Percentiles rank a stretch among this genome's conserved stretches.
Conservation (phyloP, 2,329 filamentous ascomycete genomes). For the Raffaelea deltoideospora region DNA sequence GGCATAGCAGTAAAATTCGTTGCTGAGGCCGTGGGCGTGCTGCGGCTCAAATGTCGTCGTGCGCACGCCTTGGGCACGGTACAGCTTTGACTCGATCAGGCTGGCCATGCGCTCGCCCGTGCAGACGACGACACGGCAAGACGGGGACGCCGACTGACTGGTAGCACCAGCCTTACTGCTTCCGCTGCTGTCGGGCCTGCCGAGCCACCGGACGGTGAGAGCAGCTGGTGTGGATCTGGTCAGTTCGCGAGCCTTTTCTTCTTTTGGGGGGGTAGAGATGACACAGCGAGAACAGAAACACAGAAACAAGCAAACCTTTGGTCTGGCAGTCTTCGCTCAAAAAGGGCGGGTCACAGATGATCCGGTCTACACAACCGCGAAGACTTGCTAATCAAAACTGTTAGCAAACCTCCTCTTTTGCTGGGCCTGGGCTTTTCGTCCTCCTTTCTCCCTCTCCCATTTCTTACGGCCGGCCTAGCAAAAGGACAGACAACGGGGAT, state of each 20-base stretch:
- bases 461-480: background rate
- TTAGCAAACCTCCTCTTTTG: too few relatives aligned
- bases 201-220: slow-evolving; percentile 59
- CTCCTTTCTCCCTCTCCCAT: too few relatives aligned
- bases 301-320: slow-evolving; percentile 37
- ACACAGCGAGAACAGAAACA: background rate
- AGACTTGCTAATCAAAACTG: slow-evolving; percentile 17
- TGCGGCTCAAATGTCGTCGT: slow-evolving; percentile 54
- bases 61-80: slow-evolving; percentile 42
- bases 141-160: background rate
- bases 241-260: background rate
- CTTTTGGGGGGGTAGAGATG: background rate
- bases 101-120: slow-evolving; percentile 64
- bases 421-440: too few relatives aligned
- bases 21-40: slow-evolving; percentile 60
- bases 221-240: slow-evolving; percentile 48
- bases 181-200: slow-evolving; percentile 25
- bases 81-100: slow-evolving; percentile 48
- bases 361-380: slow-evolving; percentile 49
- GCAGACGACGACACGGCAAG: slow-evolving; percentile 52
- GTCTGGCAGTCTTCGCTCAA: slow-evolving; percentile 69
- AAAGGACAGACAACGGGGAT: slow-evolving; percentile 8
- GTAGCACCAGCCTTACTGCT: too few relatives aligned
- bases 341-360: slow-evolving; percentile 69
- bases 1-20: slow-evolving; percentile 68